Evolutionary conservation across 306 rosid species (phyloP), one percentile per base, ranked within the genome.

Genomic region (Acacia acuminata): DNA sequence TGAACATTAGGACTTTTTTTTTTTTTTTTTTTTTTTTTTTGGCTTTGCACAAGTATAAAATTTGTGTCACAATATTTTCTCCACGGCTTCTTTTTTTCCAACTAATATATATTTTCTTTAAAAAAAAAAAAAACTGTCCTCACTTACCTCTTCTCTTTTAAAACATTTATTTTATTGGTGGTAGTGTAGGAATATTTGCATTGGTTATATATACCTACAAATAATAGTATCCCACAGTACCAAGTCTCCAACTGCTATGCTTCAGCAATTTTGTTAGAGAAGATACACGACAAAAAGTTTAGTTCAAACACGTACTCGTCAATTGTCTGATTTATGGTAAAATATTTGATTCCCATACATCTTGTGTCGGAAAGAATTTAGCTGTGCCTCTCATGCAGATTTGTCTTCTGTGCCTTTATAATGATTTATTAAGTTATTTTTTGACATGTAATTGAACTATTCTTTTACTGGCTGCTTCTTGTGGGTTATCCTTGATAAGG

Each of bases 401-500:
- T 38, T 30, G 44, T 56, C 60, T 76, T 50, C 24, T 58, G 53
- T 40, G 3, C 56, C 56, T 25, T 16, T 61, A 10, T 63, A 27
- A 27, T 24, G 58, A 45, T 77, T 75, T 30, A 20, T 69, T 48
- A 34, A 44, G 22, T 30, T 60, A 6, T 72, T 51, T 58, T 76
- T 51, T 58, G 7, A 11, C 11, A n/a, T 63, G 76, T 55, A 2
- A 2, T 40, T 79, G 67, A 79, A 77, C 65, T 71, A 44, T 76
- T 74, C 74, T 24, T 22, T 87, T 85, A 84, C 84, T 79, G 78
- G 85, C 86, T 86, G 77, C 84, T 87, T 38, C 82, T 88, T 86
- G 91, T 92, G 94, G 99, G 98, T 96, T 87, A 91, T 94, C 85
- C 87, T 96, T 75, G 97, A 96, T 75, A 96, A 89, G 85, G 97